Conservation (phyloP, 805 yeast species). For the Wickerhamomyces bovis region DNA sequence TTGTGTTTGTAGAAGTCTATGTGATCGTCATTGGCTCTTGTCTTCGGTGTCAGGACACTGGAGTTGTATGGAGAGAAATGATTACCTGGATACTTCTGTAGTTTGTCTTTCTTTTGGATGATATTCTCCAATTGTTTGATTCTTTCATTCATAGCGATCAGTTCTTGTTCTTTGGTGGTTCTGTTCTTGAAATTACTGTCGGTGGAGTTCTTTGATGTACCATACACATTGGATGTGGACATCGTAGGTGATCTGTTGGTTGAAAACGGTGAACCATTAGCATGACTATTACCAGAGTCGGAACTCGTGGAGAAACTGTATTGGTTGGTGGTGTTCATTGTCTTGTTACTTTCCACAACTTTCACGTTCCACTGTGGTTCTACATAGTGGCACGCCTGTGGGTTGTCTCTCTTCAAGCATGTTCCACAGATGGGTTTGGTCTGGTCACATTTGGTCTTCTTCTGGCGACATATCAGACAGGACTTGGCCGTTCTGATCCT, state of each 20-base stretch:
- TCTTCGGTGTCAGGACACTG: background rate
- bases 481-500: conserved; percentile 17
- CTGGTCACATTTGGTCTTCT: conserved; percentile 25
- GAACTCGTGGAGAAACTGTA: background rate
- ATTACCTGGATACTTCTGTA: background rate
- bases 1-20: conserved; percentile 12
- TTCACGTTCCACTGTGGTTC: conserved; percentile 19
- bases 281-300: background rate
- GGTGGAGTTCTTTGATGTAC: background rate
- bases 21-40: background rate
- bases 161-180: conserved; percentile 1
- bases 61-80: background rate
- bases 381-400: conserved; percentile 16
- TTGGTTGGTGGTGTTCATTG: background rate
- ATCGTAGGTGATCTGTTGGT: background rate
- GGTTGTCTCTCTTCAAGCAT: conserved; percentile 14
- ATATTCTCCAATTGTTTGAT: conserved; percentile 14
- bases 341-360: background rate
- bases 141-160: conserved; percentile 8
- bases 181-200: background rate
- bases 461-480: conserved; percentile 21
- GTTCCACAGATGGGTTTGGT: conserved; percentile 19
- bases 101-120: background rate
- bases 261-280: background rate
- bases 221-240: background rate